phyloP scores from a whole-genome alignment of 805 yeast species.

The Starmerella vaccinii region DNA sequence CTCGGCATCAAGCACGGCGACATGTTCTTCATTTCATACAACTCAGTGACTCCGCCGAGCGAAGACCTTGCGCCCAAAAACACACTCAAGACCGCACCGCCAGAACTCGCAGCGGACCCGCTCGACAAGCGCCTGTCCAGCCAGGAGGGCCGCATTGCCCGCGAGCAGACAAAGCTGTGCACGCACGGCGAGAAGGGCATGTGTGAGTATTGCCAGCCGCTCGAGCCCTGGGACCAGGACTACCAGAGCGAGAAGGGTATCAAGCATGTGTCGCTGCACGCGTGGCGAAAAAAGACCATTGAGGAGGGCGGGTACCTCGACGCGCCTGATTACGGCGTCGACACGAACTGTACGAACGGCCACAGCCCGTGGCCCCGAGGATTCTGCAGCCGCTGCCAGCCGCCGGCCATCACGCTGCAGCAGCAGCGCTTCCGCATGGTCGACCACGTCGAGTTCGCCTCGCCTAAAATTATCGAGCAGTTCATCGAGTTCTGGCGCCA shows the following conservation, averaged over 20 bases:
- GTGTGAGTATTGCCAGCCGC: conserved; percentile 95
- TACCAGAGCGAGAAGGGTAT: conserved; percentile 66
- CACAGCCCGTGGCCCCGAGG: conserved; percentile 93
- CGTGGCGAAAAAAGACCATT: conserved; percentile 59
- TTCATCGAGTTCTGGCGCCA: conserved; percentile 90
- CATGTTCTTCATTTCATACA: conserved; percentile 40
- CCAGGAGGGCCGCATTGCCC: conserved; percentile 59
- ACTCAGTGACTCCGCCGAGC: neutral
- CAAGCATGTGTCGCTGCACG: conserved; percentile 81
- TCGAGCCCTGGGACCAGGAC: conserved; percentile 86
- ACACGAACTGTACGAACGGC: conserved; percentile 55
- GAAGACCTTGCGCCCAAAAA: neutral
- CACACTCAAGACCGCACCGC: neutral
- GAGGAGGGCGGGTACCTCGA: conserved; percentile 54
- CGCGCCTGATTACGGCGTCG: conserved; percentile 58
- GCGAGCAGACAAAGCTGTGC: conserved; percentile 56
- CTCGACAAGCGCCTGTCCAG: conserved; percentile 54
- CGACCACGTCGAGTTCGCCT: conserved; percentile 88
- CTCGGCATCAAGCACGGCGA: conserved; percentile 46
- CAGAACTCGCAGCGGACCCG: neutral
- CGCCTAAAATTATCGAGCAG: conserved; percentile 58
- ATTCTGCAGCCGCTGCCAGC: conserved; percentile 93
- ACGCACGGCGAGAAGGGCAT: conserved; percentile 87
- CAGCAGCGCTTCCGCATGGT: conserved; percentile 91
- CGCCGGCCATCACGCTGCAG: conserved; percentile 85